Conservation (phyloP, 2,329 filamentous ascomycete species). For the Furcasterigmium sp. region DNA sequence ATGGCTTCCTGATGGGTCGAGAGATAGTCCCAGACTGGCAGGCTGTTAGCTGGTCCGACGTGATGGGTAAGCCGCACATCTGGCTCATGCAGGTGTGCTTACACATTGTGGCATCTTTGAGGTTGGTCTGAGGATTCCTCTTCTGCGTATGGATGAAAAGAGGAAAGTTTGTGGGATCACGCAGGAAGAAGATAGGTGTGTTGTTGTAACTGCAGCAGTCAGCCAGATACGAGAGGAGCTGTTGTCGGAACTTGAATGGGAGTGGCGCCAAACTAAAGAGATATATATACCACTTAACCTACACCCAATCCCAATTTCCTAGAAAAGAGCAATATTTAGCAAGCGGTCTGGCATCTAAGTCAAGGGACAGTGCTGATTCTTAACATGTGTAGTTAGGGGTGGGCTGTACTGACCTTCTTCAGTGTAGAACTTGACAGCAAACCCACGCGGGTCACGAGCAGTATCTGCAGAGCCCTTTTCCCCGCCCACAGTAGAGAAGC, state of each 20-base stretch:
- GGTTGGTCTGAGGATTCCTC: slow-evolving; percentile 28
- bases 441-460: slow-evolving; percentile 62
- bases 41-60: slow-evolving; percentile 13
- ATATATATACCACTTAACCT: too few relatives aligned
- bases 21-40: slow-evolving; percentile 49
- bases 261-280: too few relatives aligned
- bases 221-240: too few relatives aligned
- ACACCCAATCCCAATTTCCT: too few relatives aligned
- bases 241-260: too few relatives aligned
- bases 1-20: slow-evolving; percentile 35
- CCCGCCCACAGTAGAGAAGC: slow-evolving; percentile 64
- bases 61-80: background rate
- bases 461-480: slow-evolving; percentile 60
- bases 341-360: too few relatives aligned
- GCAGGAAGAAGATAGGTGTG: slow-evolving; percentile 39
- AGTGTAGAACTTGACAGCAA: slow-evolving; percentile 30
- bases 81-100: background rate
- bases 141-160: slow-evolving; percentile 35
- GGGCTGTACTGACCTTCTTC: slow-evolving; percentile 22
- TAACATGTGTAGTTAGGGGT: too few relatives aligned
- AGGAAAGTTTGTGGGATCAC: slow-evolving; percentile 35
- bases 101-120: slow-evolving; percentile 34
- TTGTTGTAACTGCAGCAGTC: slow-evolving; percentile 33
- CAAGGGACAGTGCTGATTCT: too few relatives aligned
- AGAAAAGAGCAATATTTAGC: too few relatives aligned